Conservation (phyloP, 768 basidiomycete species). For the Boletus vermiculosoides region DNA sequence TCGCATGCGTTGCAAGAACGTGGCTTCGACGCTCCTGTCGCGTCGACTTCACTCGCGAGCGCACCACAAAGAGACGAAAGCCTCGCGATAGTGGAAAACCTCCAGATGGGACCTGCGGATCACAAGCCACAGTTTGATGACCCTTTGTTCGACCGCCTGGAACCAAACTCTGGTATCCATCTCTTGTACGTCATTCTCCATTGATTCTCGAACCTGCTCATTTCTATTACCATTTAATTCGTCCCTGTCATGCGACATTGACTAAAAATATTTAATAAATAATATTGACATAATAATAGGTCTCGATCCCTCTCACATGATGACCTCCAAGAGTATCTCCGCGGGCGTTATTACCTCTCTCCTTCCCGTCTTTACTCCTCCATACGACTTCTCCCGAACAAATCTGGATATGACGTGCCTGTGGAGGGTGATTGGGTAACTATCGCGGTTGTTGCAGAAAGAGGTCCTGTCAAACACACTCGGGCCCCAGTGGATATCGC, state of each 20-base stretch:
- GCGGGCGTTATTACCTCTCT: constrained; percentile 82
- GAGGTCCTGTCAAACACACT: constrained; percentile 73
- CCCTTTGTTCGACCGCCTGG: constrained; percentile 71
- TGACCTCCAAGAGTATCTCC: constrained; percentile 75
- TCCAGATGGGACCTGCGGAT: constrained; percentile 75
- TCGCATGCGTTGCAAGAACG: constrained; percentile 5
- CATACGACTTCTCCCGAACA: constrained; percentile 71
- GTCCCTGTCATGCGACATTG: neutral
- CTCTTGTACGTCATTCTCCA: constrained; percentile 57
- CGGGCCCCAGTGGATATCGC: constrained; percentile 59
- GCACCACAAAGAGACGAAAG: constrained; percentile 49
- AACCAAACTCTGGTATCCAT: constrained; percentile 89
- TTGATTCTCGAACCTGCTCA: constrained; percentile 1
- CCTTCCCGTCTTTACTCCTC: constrained; percentile 89
- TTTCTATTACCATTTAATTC: neutral
- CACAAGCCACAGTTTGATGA: constrained; percentile 71
- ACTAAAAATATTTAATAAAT: constrained; percentile 3
- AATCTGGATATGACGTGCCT: constrained; percentile 87
- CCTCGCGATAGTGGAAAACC: constrained; percentile 71
- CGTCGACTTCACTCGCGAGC: constrained; percentile 3
- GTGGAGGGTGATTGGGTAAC: constrained; percentile 94
- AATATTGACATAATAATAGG: constrained; percentile 39
- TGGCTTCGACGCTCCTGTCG: constrained; percentile 1
- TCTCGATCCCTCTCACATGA: constrained; percentile 73
- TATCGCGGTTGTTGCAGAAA: constrained; percentile 92